A percentile compares a stretch with the other conserved stretches of the same genome.
Evolutionary conservation across 208 protist genomes (phyloP).

Genomic region (Blechomonas ayalai): DNA sequence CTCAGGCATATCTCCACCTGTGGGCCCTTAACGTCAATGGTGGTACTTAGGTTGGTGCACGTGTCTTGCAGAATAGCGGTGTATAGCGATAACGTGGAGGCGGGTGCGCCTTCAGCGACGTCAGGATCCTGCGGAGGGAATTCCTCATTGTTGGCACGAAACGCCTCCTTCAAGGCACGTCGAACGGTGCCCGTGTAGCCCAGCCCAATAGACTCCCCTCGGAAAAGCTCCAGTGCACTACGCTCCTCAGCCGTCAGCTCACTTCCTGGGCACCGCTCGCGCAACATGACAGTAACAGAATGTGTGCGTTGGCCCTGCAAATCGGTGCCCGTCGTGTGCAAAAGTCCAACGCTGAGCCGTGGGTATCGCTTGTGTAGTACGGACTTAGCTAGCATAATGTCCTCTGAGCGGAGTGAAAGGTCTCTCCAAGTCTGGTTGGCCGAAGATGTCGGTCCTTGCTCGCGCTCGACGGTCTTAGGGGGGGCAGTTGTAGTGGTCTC

Average conservation of each 20-base stretch:
- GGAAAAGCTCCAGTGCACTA: constrained; percentile 28
- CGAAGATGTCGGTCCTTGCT: too few species aligned
- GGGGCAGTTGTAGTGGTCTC: too few species aligned
- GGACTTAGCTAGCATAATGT: constrained; percentile 8
- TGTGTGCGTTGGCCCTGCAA: constrained; percentile 51
- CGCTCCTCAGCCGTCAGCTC: constrained; percentile 13
- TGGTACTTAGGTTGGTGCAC: too few species aligned
- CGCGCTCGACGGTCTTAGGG: too few species aligned
- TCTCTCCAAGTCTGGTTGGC: too few species aligned
- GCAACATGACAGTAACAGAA: constrained; percentile 38
- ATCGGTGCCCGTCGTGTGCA: constrained; percentile 54
- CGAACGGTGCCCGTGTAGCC: constrained; percentile 10
- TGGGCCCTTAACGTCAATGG: too few species aligned
- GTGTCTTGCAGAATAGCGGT: too few species aligned
- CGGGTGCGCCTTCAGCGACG: too few species aligned
- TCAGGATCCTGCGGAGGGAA: constrained; percentile 5
- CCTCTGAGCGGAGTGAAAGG: constrained; percentile 7
- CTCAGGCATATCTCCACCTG: too few species aligned
- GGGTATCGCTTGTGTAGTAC: constrained; percentile 20
- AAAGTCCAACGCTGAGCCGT: constrained; percentile 25
- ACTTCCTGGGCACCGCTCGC: neutral
- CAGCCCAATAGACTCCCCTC: constrained; percentile 42
- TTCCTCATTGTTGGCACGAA: constrained; percentile 16
- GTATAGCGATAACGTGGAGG: too few species aligned
- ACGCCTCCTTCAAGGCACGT: constrained; percentile 46